Evolutionary conservation across 2,329 filamentous ascomycete species (phyloP), one percentile per base, ranked within the genome.

Genomic region (Colletotrichum chrysophilum): DNA sequence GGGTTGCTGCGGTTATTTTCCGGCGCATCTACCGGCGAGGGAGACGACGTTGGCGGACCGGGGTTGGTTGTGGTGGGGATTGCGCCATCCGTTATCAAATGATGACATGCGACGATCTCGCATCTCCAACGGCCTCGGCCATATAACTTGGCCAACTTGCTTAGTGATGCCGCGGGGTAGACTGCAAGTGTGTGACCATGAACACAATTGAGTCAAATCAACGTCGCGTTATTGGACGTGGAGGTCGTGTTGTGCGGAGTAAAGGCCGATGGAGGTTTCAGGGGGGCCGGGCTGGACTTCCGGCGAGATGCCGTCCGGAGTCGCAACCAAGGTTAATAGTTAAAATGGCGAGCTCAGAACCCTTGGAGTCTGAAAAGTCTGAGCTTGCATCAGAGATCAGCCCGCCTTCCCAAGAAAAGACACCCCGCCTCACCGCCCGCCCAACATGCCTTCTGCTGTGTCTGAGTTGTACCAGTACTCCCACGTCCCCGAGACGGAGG

Each of bases 401-500:
- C 56, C 62, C 28, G 36, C 38, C 16, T 62, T 62, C 24, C 7
- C 18, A n/a, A 28, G 13, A 43, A 73, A 28, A 73, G 5, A 60
- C 32, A 67, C 72, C 62, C 62, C 70, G 34, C 56, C 21, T 68
- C 43, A 52, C 32, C 65, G 61, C 52, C 30, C 60, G 43, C 48
- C 36, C 78, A 81, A 73, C 8, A 84, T 84, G 83, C 82, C 83
- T 62, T 83, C 82, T 58, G 82, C 81, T 7, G 77, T 80, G 4
- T 73, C 73, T 32, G 78, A 82, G 28, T 70, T 84, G 9, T 80
- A 82, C n/a, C 82, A 83, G 14, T 85, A 85, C 76, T 72, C 78
- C 28, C 81, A 85, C 43, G 83, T 85, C 75, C 80, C 80, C 2
- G 84, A 85, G 79, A 85, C 84, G 12, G 80, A 84, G 69, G 83